phyloP scores from a whole-genome alignment of 768 basidiomycete genomes.

The Russula sp. region DNA sequence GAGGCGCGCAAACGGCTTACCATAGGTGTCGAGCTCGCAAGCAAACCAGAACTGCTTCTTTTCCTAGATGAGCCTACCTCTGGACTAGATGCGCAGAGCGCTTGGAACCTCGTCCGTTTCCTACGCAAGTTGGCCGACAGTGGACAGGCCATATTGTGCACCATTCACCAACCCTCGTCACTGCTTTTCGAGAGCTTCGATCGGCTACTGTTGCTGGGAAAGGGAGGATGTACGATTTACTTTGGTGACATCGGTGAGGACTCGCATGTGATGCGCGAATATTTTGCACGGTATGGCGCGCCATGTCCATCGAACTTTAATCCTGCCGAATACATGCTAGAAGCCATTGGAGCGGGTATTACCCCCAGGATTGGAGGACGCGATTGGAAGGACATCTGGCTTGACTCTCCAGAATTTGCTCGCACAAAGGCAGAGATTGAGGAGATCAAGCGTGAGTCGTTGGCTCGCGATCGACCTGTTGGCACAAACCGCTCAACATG shows the following conservation, averaged over 20 bases:
- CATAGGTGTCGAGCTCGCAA: constrained; percentile 87
- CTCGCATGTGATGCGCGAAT: constrained; percentile 61
- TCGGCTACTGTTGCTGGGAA: constrained; percentile 60
- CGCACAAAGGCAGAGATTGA: constrained; percentile 36
- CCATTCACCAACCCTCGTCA: constrained; percentile 85
- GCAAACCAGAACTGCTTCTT: constrained; percentile 74
- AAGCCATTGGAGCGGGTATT: constrained; percentile 82
- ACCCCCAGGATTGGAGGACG: constrained; percentile 64
- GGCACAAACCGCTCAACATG: constrained; percentile 8
- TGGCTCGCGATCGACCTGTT: not conserved
- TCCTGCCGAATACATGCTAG: constrained; percentile 72
- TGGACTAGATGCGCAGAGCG: constrained; percentile 60
- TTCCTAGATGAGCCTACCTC: constrained; percentile 56
- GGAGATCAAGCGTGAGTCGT: constrained; percentile 33
- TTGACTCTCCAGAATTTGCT: constrained; percentile 56
- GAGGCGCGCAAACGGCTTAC: constrained; percentile 84
- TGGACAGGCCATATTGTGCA: constrained; percentile 90
- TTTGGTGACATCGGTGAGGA: constrained; percentile 85
- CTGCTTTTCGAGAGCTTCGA: constrained; percentile 87
- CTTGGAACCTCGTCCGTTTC: constrained; percentile 83
- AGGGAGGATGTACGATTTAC: constrained; percentile 87
- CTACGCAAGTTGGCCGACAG: constrained; percentile 76
- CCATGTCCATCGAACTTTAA: constrained; percentile 72
- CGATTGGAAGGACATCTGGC: constrained; percentile 88
- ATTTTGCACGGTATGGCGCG: constrained; percentile 74